These are phyloP conservation scores for Gnaphalium uliginosum DNA, from an alignment of 129 eudicot genomes.

Conservation along the genomic window DNA sequence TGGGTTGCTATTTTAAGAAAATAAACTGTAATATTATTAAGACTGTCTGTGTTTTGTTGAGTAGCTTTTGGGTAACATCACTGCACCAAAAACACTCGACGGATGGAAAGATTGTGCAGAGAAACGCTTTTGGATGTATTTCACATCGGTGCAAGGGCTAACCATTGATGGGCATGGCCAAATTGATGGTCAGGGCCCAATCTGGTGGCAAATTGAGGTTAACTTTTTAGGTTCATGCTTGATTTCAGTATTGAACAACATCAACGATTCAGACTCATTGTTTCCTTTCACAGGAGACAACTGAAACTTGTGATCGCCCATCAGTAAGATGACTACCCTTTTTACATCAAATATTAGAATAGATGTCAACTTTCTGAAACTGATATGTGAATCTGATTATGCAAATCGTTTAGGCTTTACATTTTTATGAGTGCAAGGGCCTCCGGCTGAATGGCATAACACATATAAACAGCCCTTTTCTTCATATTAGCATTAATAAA, in stretches of 20 bases:
- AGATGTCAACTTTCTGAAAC: background rate
- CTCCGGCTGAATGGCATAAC: slow-evolving; percentile 46
- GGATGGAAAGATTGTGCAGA: slow-evolving; percentile 35
- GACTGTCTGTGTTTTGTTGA: background rate
- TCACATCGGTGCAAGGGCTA: slow-evolving; percentile 39
- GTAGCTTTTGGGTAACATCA: slow-evolving; percentile 47
- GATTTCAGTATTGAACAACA: background rate
- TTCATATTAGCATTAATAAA: slow-evolving; percentile 33
- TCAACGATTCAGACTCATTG: background rate
- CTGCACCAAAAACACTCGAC: slow-evolving; percentile 35
- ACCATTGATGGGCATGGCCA: slow-evolving; percentile 41
- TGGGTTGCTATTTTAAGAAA: no score
- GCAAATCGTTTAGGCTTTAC: slow-evolving; percentile 41
- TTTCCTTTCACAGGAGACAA: slow-evolving; percentile 23
- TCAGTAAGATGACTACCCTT: slow-evolving; percentile 23
- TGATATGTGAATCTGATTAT: background rate
- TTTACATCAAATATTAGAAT: slow-evolving; percentile 5
- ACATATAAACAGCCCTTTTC: slow-evolving; percentile 38
- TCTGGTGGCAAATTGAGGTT: slow-evolving; percentile 43
- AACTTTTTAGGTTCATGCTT: background rate
- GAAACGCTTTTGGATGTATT: slow-evolving; percentile 35
- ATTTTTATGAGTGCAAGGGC: slow-evolving; percentile 42
- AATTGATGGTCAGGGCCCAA: slow-evolving; percentile 45
- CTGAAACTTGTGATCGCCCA: slow-evolving; percentile 28
- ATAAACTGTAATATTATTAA: no score